These are phyloP conservation scores for Dryadomyces quercivorus DNA, from an alignment of 2,329 filamentous ascomycete species.

Conservation along the genomic window DNA sequence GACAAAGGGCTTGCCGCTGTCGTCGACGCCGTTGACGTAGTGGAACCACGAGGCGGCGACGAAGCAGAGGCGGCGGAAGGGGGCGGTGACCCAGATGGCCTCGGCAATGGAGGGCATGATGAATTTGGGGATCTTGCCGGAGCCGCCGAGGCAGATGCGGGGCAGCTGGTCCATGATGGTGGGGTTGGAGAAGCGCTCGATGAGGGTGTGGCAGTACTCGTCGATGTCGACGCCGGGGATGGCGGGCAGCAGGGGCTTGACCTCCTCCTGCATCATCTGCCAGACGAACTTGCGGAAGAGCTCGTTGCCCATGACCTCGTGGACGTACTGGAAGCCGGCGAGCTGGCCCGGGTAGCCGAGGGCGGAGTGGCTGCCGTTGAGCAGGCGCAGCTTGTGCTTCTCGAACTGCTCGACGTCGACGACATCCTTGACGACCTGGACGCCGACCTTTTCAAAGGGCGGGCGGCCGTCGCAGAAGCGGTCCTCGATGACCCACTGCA, in stretches of 20 bases:
- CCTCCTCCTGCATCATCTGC: constrained; percentile 44
- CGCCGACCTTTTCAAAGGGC: constrained; percentile 38
- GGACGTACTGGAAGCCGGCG: constrained; percentile 40
- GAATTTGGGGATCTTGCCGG: constrained; percentile 41
- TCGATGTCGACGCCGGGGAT: constrained; percentile 39
- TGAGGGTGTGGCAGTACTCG: constrained; percentile 37
- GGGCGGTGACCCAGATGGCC: constrained; percentile 30
- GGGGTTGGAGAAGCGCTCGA: constrained; percentile 43
- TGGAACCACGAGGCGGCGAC: constrained; percentile 36
- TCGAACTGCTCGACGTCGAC: constrained; percentile 40
- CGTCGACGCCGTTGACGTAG: constrained; percentile 37
- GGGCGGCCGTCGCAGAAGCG: constrained; percentile 37
- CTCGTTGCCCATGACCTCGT: constrained; percentile 39
- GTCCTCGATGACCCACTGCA: constrained; percentile 44
- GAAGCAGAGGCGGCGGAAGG: constrained; percentile 35
- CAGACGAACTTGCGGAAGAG: constrained; percentile 33
- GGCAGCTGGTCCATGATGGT: constrained; percentile 43
- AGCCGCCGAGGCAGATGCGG: constrained; percentile 36
- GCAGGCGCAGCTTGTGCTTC: constrained; percentile 43
- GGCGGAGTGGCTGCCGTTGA: constrained; percentile 40
- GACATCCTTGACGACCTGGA: constrained; percentile 38
- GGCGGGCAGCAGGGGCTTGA: constrained; percentile 37
- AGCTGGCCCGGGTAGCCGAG: constrained; percentile 38
- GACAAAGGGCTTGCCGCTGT: constrained; percentile 28
- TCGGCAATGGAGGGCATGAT: constrained; percentile 35